Evolutionary conservation across 1,139 yeast species (phyloP).

Genomic region (Taphrina deformans): DNA sequence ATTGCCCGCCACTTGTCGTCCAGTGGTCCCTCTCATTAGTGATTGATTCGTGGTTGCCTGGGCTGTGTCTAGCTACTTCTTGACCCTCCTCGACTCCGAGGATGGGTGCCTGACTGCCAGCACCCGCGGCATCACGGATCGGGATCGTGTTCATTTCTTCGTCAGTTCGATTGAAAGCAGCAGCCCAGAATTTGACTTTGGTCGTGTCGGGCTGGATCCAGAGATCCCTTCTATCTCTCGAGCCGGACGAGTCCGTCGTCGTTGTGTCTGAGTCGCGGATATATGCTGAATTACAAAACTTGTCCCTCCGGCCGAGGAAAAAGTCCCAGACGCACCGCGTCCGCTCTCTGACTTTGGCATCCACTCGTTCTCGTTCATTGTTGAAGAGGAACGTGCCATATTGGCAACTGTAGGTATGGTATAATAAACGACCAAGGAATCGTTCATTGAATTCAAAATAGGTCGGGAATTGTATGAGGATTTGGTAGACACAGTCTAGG

Average conservation of each 20-base stretch:
- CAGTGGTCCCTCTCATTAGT: neutral
- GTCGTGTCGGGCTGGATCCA: constrained; percentile 67
- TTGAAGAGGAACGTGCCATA: constrained; percentile 87
- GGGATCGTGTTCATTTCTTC: constrained; percentile 65
- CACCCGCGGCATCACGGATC: constrained; percentile 21
- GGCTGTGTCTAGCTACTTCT: neutral
- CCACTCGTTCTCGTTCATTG: constrained; percentile 62
- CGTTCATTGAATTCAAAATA: constrained; percentile 86
- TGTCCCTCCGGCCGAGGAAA: constrained; percentile 71
- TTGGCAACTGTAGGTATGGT: constrained; percentile 90
- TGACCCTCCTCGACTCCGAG: constrained; percentile 8
- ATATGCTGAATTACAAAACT: constrained; percentile 62
- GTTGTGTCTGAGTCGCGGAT: constrained; percentile 28
- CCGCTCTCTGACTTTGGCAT: constrained; percentile 48
- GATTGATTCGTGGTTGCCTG: neutral
- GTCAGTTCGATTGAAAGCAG: constrained; percentile 72
- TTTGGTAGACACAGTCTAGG: constrained; percentile 81
- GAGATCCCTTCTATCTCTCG: constrained; percentile 46
- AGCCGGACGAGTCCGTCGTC: constrained; percentile 33
- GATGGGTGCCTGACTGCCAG: constrained; percentile 5
- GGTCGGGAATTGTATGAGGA: constrained; percentile 66
- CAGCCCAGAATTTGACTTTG: constrained; percentile 84
- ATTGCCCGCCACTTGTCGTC: neutral
- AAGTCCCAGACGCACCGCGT: constrained; percentile 94
- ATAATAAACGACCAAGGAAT: constrained; percentile 75